Evolutionary conservation across 2,329 filamentous ascomycete genomes (phyloP).

Genomic region (Chalara sp.): DNA sequence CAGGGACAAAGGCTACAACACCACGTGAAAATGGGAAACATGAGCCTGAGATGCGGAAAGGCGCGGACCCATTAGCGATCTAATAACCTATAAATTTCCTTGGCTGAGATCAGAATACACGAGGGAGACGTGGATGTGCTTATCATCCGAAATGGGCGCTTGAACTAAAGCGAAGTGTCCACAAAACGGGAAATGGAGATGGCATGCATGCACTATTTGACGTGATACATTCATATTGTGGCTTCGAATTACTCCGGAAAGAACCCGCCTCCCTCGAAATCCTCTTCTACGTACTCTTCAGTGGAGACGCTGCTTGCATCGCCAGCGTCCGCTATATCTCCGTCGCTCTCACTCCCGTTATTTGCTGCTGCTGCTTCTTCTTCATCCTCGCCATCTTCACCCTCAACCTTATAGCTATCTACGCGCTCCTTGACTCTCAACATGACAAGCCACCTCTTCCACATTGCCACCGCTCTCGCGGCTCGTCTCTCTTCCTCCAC

Average conservation of each 20-base stretch:
- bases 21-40: no score
- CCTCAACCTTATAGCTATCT: constrained; percentile 15
- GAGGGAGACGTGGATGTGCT: no score
- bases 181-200: no score
- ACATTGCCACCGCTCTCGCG: constrained; percentile 56
- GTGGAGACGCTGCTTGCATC: constrained; percentile 33
- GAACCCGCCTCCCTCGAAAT: constrained; percentile 37
- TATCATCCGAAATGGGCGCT: no score
- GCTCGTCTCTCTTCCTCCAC: constrained; percentile 57
- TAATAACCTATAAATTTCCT: no score
- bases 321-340: constrained; percentile 11
- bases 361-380: constrained; percentile 44
- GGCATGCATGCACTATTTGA: no score
- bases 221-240: no score
- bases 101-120: no score
- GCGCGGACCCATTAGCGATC: no score
- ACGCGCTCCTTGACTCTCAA: constrained; percentile 42
- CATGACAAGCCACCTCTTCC: constrained; percentile 72
- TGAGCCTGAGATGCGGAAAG: no score
- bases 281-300: constrained; percentile 32
- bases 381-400: constrained; percentile 43
- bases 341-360: constrained; percentile 18
- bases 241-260: constrained; percentile 25
- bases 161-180: no score
- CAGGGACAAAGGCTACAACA: no score